phyloP scores from a whole-genome alignment of 371 early-diverging fungal genomes.

The Mucor plumbeus region DNA sequence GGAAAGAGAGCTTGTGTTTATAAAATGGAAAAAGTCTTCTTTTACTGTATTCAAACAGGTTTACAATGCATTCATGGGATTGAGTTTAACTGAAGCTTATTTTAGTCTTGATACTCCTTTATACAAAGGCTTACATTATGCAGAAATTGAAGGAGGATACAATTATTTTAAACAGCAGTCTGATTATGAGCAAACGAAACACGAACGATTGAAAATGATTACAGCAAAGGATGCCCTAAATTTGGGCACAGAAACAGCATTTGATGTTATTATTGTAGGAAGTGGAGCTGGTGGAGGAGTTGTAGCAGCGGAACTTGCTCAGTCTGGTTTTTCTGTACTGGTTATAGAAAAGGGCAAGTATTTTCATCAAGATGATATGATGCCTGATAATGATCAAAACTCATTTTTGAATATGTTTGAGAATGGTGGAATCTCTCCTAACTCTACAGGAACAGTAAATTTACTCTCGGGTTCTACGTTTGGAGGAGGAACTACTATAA shows the following conservation, averaged over 20 bases:
- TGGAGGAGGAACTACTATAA: conserved; percentile 72
- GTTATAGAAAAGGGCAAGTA: conserved; percentile 74
- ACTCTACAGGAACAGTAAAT: conserved; percentile 44
- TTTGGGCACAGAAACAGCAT: conserved; percentile 9
- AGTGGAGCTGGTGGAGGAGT: conserved; percentile 74
- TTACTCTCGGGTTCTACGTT: conserved; percentile 56
- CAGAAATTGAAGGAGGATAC: conserved; percentile 8
- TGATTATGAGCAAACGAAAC: conserved; percentile 25
- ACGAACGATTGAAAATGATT: conserved; percentile 39
- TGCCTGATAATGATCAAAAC: conserved; percentile 38
- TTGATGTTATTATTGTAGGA: conserved; percentile 74
- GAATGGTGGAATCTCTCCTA: conserved; percentile 33
- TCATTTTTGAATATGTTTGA: conserved; percentile 54
- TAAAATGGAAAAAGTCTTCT: conserved; percentile 18
- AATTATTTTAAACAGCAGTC: conserved; percentile 2
- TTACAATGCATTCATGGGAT: conserved; percentile 6
- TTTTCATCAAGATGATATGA: conserved; percentile 55
- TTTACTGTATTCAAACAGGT: conserved; percentile 3
- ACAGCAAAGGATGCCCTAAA: conserved; percentile 35
- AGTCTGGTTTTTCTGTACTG: conserved; percentile 66
- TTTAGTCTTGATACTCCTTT: conserved; percentile 31
- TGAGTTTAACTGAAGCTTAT: not conserved
- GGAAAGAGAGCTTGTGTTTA: conserved; percentile 8
- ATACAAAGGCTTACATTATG: conserved; percentile 10
- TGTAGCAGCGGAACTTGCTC: conserved; percentile 65